Conservation (phyloP, 1,284 basidiomycete species). For the Acaromyces ingoldii region DNA sequence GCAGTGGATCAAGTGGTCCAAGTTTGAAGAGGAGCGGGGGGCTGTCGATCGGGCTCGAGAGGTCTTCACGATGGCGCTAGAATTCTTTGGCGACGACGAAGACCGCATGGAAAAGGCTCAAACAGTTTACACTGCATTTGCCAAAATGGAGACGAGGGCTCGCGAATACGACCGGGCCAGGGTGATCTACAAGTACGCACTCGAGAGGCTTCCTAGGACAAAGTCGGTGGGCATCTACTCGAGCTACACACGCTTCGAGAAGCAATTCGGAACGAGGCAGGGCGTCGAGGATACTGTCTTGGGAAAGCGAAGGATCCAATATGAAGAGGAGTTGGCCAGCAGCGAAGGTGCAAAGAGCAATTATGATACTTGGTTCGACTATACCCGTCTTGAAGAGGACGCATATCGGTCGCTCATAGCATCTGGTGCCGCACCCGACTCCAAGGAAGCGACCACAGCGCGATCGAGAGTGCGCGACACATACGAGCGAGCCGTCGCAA, state of each 20-base stretch:
- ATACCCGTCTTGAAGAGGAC: slow-evolving; percentile 85
- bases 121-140: slow-evolving; percentile 89
- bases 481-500: slow-evolving; percentile 92
- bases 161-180: slow-evolving; percentile 95
- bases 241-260: slow-evolving; percentile 94
- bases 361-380: slow-evolving; percentile 99
- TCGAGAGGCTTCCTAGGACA: slow-evolving; percentile 80
- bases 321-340: slow-evolving; percentile 56
- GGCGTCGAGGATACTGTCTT: slow-evolving; percentile 89
- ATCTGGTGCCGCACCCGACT: slow-evolving; percentile 21
- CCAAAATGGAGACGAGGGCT: slow-evolving; percentile 91
- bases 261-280: slow-evolving; percentile 85
- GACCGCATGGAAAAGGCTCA: slow-evolving; percentile 96
- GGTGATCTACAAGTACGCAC: slow-evolving; percentile 95
- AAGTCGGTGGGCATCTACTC: slow-evolving; percentile 81
- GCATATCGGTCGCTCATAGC: slow-evolving; percentile 61
- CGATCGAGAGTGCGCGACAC: slow-evolving; percentile 74
- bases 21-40: slow-evolving; percentile 91
- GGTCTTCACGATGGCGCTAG: slow-evolving; percentile 92
- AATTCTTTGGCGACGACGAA: slow-evolving; percentile 96
- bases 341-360: slow-evolving; percentile 61
- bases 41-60: slow-evolving; percentile 76
- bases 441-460: slow-evolving; percentile 54
- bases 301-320: slow-evolving; percentile 92
- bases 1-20: slow-evolving; percentile 93